A percentile compares a stretch with the other conserved stretches of the same genome.
Evolutionary conservation across 768 basidiomycete genomes (phyloP).

Genomic region (Serendipita sp.): DNA sequence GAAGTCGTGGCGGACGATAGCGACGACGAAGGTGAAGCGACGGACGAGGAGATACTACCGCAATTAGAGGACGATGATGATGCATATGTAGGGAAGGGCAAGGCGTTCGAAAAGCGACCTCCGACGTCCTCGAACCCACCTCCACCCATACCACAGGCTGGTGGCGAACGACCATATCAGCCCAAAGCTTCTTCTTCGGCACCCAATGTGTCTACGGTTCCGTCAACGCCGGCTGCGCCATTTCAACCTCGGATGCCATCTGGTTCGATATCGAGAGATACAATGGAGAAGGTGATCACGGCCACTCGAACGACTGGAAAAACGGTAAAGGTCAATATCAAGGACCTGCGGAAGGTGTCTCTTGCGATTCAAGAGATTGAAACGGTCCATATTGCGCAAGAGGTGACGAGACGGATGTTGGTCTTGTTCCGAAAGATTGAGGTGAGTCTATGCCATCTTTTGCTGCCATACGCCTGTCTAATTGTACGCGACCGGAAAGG

Average conservation of each 20-base stretch:
- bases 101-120: not conserved
- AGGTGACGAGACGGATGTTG: constrained; percentile 64
- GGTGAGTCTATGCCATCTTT: constrained; percentile 28
- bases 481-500: constrained; percentile 28
- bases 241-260: constrained; percentile 20
- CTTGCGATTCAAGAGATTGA: constrained; percentile 40
- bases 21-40: constrained; percentile 33
- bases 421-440: constrained; percentile 57
- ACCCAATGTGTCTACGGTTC: constrained; percentile 14
- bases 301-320: not conserved
- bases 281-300: constrained; percentile 8
- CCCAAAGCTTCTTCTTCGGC: constrained; percentile 12
- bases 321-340: constrained; percentile 39
- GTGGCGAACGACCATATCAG: constrained; percentile 1
- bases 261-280: constrained; percentile 15
- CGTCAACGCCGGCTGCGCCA: constrained; percentile 15
- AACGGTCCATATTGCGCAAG: constrained; percentile 57
- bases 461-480: not conserved
- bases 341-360: constrained; percentile 42
- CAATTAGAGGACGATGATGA: constrained; percentile 38
- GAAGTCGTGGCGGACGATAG: constrained; percentile 41
- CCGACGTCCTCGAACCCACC: not conserved
- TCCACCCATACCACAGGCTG: not conserved
- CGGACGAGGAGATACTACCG: not conserved
- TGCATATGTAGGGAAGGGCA: not conserved